Percentiles rank a stretch among this genome's conserved stretches.
phyloP scores from a whole-genome alignment of 2,329 filamentous ascomycete genomes.

The Penicillium sp. region DNA sequence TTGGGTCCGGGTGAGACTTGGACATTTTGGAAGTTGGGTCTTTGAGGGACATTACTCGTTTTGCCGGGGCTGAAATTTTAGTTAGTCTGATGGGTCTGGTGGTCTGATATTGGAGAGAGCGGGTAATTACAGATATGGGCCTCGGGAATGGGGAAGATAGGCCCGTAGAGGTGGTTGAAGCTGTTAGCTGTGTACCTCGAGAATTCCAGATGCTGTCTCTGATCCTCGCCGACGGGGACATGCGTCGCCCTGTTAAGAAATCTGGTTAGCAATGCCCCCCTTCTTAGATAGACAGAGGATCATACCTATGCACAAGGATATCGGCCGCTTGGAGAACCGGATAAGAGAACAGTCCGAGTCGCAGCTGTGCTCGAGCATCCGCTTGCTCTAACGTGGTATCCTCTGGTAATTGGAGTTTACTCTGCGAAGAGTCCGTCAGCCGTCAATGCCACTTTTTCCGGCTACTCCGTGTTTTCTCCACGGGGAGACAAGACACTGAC shows the following conservation, averaged over 20 bases:
- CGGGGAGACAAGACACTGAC: constrained; percentile 46
- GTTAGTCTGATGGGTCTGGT: background rate
- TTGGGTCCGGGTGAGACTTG: constrained; percentile 73
- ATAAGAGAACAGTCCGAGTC: constrained; percentile 92
- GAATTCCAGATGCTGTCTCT: constrained; percentile 92
- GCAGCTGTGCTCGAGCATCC: constrained; percentile 63
- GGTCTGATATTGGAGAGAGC: background rate
- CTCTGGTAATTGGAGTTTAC: constrained; percentile 68
- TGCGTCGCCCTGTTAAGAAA: constrained; percentile 63
- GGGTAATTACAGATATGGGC: constrained; percentile 66
- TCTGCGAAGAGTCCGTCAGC: constrained; percentile 50
- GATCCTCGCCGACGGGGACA: constrained; percentile 96
- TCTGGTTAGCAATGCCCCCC: constrained; percentile 48
- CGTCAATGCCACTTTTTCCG: background rate
- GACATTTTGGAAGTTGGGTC: constrained; percentile 87
- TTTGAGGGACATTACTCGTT: constrained; percentile 86
- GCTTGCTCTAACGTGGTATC: constrained; percentile 61
- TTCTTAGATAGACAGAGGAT: constrained; percentile 3
- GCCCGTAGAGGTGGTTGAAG: constrained; percentile 76
- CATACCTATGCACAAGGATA: constrained; percentile 77
- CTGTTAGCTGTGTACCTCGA: constrained; percentile 80
- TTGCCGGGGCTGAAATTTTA: constrained; percentile 63
- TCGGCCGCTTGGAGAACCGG: constrained; percentile 95
- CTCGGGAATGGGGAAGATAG: constrained; percentile 65
- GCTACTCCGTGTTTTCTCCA: background rate